phyloP scores from a whole-genome alignment of 495 filamentous ascomycete genomes.

The Corynascus novoguineensis region DNA sequence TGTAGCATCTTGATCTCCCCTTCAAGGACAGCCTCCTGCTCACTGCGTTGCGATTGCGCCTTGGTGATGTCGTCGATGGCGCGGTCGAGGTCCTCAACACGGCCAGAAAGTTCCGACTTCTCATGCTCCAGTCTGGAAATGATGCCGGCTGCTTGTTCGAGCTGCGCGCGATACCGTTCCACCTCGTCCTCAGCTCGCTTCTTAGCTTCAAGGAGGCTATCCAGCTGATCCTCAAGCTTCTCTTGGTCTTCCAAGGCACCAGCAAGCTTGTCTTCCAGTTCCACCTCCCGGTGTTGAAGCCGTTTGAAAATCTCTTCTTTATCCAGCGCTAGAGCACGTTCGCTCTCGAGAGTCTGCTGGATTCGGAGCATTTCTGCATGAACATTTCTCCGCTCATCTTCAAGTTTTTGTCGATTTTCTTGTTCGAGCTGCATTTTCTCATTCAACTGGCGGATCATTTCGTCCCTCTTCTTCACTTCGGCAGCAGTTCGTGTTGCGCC shows the following conservation, averaged over 20 bases:
- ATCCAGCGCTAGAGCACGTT: slow-evolving; percentile 87
- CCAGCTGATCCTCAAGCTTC: slow-evolving; percentile 84
- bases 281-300: slow-evolving; percentile 80
- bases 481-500: slow-evolving; percentile 84
- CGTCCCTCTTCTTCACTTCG: slow-evolving; percentile 90
- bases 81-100: slow-evolving; percentile 59
- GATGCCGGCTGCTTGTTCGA: slow-evolving; percentile 86
- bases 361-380: slow-evolving; percentile 82
- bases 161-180: slow-evolving; percentile 67
- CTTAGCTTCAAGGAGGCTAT: slow-evolving; percentile 82
- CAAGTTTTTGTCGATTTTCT: slow-evolving; percentile 68
- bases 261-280: slow-evolving; percentile 84
- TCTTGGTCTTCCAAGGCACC: slow-evolving; percentile 96
- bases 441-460: slow-evolving; percentile 81
- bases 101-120: slow-evolving; percentile 66
- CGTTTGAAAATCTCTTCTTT: slow-evolving; percentile 98
- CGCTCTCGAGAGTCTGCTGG: slow-evolving; percentile 89
- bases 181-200: slow-evolving; percentile 83
- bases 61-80: slow-evolving; percentile 62
- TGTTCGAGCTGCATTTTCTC: slow-evolving; percentile 74
- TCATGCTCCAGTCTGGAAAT: slow-evolving; percentile 79
- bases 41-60: slow-evolving; percentile 61
- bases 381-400: slow-evolving; percentile 85
- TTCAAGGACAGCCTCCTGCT: slow-evolving; percentile 63
- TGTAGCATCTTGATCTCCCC: slow-evolving; percentile 87